These are phyloP conservation scores for Populus hybrid DNA, from an alignment of 441 rosid species.

Conservation along the genomic window DNA sequence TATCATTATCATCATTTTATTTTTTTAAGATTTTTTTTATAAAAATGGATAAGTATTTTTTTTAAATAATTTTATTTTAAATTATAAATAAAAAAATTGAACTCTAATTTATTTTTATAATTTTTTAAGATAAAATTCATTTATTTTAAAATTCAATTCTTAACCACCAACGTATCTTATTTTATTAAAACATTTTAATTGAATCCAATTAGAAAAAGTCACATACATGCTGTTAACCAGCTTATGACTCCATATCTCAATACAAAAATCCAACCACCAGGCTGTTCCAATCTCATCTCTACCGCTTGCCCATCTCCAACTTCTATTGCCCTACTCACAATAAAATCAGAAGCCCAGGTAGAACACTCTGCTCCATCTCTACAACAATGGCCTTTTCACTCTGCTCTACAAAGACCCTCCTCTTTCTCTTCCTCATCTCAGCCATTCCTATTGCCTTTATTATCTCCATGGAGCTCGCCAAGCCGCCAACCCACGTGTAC, in stretches of 20 bases:
- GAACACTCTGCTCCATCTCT: background rate
- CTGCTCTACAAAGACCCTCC: conserved; percentile 41
- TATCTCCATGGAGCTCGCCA: conserved; percentile 53
- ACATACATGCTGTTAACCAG: too few relatives aligned
- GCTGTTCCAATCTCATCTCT: background rate
- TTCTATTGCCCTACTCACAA: background rate
- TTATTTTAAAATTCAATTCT: too few relatives aligned
- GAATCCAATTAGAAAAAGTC: too few relatives aligned
- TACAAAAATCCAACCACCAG: background rate
- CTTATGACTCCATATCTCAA: background rate
- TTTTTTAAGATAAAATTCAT: too few relatives aligned
- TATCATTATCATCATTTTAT: too few relatives aligned
- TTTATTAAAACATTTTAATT: too few relatives aligned
- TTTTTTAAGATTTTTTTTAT: too few relatives aligned
- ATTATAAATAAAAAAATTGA: too few relatives aligned
- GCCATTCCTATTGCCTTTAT: conserved; percentile 70
- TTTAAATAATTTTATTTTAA: too few relatives aligned
- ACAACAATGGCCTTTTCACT: conserved; percentile 24
- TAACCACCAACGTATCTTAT: too few relatives aligned
- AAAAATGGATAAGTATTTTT: too few relatives aligned
- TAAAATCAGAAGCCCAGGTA: background rate
- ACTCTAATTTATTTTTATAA: too few relatives aligned
- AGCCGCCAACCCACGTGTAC: conserved; percentile 58
- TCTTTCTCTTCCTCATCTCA: conserved; percentile 50
- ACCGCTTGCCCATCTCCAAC: background rate